Conservation (phyloP, 139 green algal genomes). For the Klebsormidium nitens region DNA sequence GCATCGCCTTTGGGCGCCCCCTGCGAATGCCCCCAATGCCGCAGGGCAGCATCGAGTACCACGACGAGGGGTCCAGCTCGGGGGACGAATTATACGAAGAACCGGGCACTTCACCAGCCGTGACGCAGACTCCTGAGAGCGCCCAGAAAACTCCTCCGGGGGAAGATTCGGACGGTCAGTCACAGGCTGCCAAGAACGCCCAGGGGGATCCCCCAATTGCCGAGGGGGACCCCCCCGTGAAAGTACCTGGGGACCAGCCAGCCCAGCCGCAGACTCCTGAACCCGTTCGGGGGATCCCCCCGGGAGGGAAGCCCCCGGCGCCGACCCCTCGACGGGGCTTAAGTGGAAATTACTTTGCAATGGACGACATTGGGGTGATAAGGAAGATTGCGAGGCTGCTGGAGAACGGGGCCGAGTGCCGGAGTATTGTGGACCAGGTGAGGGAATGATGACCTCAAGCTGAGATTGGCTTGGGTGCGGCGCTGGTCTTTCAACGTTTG, state of each 20-base stretch:
- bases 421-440: slow-evolving; percentile 22
- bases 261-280: no score
- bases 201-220: no score
- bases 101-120: no score
- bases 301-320: not conserved
- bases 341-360: not conserved
- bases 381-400: slow-evolving; percentile 11
- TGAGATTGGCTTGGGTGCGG: no score
- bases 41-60: not conserved
- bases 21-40: not conserved
- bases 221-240: no score
- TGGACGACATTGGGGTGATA: slow-evolving; percentile 16
- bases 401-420: slow-evolving; percentile 2
- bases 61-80: not conserved
- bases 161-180: not conserved
- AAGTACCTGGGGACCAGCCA: no score
- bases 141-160: no score
- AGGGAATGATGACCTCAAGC: no score
- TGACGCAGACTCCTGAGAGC: not conserved
- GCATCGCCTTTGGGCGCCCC: slow-evolving; percentile 3
- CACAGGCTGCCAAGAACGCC: not conserved
- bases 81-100: no score
- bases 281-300: not conserved
- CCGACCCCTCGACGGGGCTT: not conserved
- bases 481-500: no score